These are phyloP conservation scores for Pseudofabraea citricarpa DNA, from an alignment of 2,329 filamentous ascomycete genomes.

Conservation along the genomic window DNA sequence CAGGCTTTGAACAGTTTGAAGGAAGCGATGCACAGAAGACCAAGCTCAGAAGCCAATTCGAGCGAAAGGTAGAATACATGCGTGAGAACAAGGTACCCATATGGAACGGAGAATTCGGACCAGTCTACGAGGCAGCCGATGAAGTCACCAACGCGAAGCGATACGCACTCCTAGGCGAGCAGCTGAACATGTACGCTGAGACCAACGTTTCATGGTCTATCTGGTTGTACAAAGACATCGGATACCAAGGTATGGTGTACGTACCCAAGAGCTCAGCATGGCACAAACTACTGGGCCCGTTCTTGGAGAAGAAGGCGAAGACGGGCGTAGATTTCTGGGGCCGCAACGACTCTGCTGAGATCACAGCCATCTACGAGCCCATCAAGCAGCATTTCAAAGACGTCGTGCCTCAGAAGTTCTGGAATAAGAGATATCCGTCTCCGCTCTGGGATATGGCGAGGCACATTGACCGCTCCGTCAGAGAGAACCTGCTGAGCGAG, in stretches of 20 bases:
- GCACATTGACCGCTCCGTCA: constrained; percentile 39
- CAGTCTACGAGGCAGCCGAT: constrained; percentile 34
- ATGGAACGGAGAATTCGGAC: constrained; percentile 49
- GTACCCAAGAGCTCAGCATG: constrained; percentile 40
- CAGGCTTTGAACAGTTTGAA: constrained; percentile 33
- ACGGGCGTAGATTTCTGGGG: constrained; percentile 54
- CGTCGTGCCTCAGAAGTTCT: constrained; percentile 36
- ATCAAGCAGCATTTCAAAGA: constrained; percentile 37
- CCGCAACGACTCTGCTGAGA: constrained; percentile 36
- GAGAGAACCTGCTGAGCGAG: constrained; percentile 44
- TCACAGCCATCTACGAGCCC: constrained; percentile 28
- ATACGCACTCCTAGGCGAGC: constrained; percentile 40
- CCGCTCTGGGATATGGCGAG: constrained; percentile 43
- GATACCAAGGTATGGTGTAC: constrained; percentile 51
- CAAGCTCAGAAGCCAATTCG: constrained; percentile 34
- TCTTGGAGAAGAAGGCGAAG: constrained; percentile 49
- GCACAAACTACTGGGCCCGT: constrained; percentile 44
- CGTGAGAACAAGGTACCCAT: constrained; percentile 34
- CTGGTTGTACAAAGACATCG: constrained; percentile 55
- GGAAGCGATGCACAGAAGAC: constrained; percentile 37
- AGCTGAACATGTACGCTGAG: constrained; percentile 47
- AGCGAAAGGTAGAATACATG: constrained; percentile 41
- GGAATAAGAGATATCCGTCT: constrained; percentile 41
- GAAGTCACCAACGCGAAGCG: constrained; percentile 37
- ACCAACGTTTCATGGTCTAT: constrained; percentile 52